Conservation (phyloP, 352 stramenopile genomes). For the Phytophthora constricta region DNA sequence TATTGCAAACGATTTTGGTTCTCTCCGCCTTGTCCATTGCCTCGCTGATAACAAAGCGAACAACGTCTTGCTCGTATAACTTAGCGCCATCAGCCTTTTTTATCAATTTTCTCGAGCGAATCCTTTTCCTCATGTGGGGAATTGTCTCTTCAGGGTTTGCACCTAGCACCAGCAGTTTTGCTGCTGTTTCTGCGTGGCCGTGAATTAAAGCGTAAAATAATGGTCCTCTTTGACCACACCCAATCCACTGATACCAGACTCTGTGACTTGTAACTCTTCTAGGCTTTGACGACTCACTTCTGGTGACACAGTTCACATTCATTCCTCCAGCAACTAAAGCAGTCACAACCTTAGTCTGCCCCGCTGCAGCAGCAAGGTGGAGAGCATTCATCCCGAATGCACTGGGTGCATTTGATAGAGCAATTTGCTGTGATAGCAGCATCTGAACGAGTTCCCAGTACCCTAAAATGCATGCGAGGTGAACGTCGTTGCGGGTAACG, state of each 20-base stretch:
- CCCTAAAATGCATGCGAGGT: conserved; percentile 50
- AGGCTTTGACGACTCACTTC: conserved; percentile 11
- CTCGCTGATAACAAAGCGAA: conserved; percentile 33
- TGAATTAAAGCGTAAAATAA: conserved; percentile 63
- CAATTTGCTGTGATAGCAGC: conserved; percentile 58
- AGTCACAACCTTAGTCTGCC: conserved; percentile 49
- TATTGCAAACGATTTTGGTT: conserved; percentile 12
- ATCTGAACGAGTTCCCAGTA: conserved; percentile 58
- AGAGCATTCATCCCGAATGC: conserved; percentile 50
- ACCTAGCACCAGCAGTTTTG: conserved; percentile 63
- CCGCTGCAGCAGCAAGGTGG: conserved; percentile 56
- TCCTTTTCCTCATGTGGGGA: conserved; percentile 34
- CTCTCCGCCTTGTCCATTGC: conserved; percentile 33
- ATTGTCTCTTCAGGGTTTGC: conserved; percentile 54
- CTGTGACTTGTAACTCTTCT: background rate
- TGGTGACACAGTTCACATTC: conserved; percentile 56
- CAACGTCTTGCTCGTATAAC: conserved; percentile 19
- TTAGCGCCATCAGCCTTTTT: background rate
- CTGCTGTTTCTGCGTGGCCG: conserved; percentile 59
- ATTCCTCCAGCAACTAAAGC: conserved; percentile 56
- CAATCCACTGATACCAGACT: conserved; percentile 28
- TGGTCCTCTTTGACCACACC: conserved; percentile 35
- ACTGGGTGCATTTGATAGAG: conserved; percentile 47
- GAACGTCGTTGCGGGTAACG: conserved; percentile 57
- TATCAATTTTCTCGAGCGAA: conserved; percentile 7